Evolutionary conservation across 805 yeast genomes (phyloP).

Genomic region (Starmerella roubikii): DNA sequence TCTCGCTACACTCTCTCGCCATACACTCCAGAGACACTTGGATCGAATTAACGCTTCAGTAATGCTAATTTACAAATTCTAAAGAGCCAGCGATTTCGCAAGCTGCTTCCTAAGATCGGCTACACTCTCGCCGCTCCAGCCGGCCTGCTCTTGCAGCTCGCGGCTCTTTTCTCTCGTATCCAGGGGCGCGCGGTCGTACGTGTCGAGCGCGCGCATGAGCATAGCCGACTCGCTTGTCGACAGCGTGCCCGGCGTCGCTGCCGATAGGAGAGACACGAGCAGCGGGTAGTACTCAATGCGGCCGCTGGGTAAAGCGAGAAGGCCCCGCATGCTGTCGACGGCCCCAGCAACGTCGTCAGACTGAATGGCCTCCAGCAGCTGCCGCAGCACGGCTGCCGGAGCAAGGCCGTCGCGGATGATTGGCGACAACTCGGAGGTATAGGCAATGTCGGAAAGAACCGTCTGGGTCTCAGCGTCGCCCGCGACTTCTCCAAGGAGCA

Average conservation of each 20-base stretch:
- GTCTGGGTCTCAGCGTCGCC: conserved; percentile 2
- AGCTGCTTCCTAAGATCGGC: conserved; percentile 7
- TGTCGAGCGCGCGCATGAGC: conserved; percentile 9
- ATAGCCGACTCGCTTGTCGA: conserved; percentile 1
- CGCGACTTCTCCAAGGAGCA: conserved; percentile 3
- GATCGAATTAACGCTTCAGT: too few species aligned
- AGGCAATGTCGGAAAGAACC: conserved; percentile 3
- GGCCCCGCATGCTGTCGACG: conserved; percentile 2
- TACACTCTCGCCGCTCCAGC: too few species aligned
- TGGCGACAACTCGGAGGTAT: conserved; percentile 4
- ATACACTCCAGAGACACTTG: too few species aligned
- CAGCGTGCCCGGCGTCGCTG: conserved; percentile 8
- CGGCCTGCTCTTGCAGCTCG: too few species aligned
- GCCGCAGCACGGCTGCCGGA: conserved; percentile 14
- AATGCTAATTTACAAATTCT: too few species aligned
- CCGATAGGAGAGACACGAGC: conserved; percentile 14
- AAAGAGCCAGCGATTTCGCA: background rate
- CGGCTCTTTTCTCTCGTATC: background rate
- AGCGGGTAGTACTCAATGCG: conserved; percentile 16
- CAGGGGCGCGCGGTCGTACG: conserved; percentile 4
- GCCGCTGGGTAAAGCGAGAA: conserved; percentile 10
- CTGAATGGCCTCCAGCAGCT: conserved; percentile 5
- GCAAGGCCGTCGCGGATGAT: conserved; percentile 13
- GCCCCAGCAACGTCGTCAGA: conserved; percentile 3
- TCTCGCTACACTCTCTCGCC: too few species aligned